Conservation (phyloP, 2,329 filamentous ascomycete species). For the Huntiella omanensis region DNA sequence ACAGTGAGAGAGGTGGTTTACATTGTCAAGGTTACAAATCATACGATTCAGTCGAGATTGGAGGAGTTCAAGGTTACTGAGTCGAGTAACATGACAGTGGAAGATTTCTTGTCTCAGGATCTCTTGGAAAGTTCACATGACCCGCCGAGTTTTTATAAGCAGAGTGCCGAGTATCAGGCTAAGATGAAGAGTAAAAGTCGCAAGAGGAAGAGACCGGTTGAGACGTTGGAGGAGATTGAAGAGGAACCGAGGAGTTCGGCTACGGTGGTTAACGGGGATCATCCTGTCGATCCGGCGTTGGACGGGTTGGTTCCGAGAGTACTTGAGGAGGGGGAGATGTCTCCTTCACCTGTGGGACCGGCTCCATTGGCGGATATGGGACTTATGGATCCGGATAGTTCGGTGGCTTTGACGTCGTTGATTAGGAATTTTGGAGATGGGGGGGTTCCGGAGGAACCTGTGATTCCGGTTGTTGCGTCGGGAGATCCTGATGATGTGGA, state of each 20-base stretch:
- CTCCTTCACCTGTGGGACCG: neutral
- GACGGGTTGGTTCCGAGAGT: neutral
- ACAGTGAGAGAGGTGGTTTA: constrained; percentile 93
- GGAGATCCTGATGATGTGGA: constrained; percentile 13
- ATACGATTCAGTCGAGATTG: constrained; percentile 78
- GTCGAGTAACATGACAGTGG: constrained; percentile 67
- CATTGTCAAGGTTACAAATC: constrained; percentile 87
- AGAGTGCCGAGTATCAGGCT: constrained; percentile 39
- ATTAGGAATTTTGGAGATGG: constrained; percentile 26
- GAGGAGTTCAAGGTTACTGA: constrained; percentile 82
- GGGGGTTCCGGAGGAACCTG: neutral
- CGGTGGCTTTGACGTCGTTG: constrained; percentile 22
- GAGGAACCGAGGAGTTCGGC: constrained; percentile 3
- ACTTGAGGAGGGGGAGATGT: too few species aligned
- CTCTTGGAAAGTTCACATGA: constrained; percentile 58
- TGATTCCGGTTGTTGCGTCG: neutral
- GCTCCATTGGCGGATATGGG: constrained; percentile 14
- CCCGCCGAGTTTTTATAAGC: constrained; percentile 64
- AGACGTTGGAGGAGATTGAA: constrained; percentile 15
- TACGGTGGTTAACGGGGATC: neutral
- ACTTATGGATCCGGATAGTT: constrained; percentile 11
- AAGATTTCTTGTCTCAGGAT: constrained; percentile 59
- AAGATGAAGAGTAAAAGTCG: constrained; percentile 29
- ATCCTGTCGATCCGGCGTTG: constrained; percentile 4
- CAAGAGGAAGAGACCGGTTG: constrained; percentile 27